Evolutionary conservation across 345 rosid genomes (phyloP), one percentile per base, ranked within the genome.

Genomic region (Kandelia obovata): DNA sequence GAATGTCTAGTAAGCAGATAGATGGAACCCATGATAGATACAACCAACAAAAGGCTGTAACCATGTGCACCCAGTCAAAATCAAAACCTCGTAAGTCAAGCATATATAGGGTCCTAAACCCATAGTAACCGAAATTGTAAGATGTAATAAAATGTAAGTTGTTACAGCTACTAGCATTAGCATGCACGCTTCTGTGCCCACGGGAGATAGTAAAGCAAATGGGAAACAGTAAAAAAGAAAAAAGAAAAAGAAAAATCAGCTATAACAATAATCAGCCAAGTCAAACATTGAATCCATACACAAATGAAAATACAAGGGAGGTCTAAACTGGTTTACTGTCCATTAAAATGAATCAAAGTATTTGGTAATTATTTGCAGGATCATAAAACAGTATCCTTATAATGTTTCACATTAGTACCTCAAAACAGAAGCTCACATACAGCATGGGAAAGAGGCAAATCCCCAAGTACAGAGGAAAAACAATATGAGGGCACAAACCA

Each of bases 331-430:
- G 66, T 67, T n/a, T 60, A 65, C 63, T 61, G 66, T 75, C 53
- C 20, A 53, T 73, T 53, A 62, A 71, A 78, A 77, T 58, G 82
- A 80, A 76, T 75, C 20, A 55, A 70, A 84, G 65, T 71, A 67
- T 70, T 61, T 59, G 51, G 64, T 49, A 71, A 70, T 82, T 88
- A 83, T 82, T 86, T 77, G 70, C 69, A 56, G 83, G 79, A 69
- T 68, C 64, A 58, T 64, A 65, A 64, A 72, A 53, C 58, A 58
- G 58, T 53, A 58, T 71, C 83, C 84, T 77, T 79, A 7, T 70
- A 74, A 67, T 63, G 78, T 81, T 82, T 66, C 83, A 79, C 82
- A 75, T 83, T 75, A 62, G 71, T 53, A 82, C 81, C 79, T 67
- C 71, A 75, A 6, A 81, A 71, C 77, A 55, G 65, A 78, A 74